A percentile compares a stretch with the other conserved stretches of the same genome.
phyloP scores from a whole-genome alignment of 306 rosid species.

The Sindora glabra region DNA sequence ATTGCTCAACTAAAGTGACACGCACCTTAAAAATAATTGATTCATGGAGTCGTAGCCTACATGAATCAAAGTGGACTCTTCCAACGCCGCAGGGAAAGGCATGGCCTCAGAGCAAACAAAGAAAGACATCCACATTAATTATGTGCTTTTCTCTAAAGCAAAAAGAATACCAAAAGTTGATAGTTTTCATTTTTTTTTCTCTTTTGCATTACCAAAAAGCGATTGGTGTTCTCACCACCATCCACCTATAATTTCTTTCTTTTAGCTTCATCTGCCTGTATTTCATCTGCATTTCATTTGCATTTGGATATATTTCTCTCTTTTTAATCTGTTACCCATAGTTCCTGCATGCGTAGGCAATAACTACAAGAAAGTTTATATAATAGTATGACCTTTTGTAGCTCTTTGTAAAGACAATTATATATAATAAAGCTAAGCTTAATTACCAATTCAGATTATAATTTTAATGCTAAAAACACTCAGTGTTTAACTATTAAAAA shows the following conservation, averaged over 20 bases:
- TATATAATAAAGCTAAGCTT: too few relatives aligned
- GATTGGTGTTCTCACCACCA: constrained; percentile 11
- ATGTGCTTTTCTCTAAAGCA: constrained; percentile 29
- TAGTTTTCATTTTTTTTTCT: neutral
- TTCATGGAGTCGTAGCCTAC: neutral
- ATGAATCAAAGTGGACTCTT: constrained; percentile 3
- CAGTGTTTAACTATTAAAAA: too few relatives aligned
- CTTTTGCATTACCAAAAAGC: constrained; percentile 16
- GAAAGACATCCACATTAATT: constrained; percentile 8
- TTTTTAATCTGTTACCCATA: constrained; percentile 13
- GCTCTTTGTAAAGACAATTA: too few relatives aligned
- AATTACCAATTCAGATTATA: too few relatives aligned
- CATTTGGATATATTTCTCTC: constrained; percentile 7
- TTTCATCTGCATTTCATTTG: constrained; percentile 11
- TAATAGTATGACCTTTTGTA: too few relatives aligned
- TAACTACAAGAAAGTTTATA: too few relatives aligned
- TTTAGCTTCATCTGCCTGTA: neutral
- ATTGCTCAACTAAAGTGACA: constrained; percentile 17
- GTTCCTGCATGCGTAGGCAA: neutral
- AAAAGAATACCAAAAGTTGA: constrained; percentile 11
- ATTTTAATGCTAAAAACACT: too few relatives aligned
- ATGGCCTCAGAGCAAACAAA: constrained; percentile 24
- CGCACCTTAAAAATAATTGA: too few relatives aligned
- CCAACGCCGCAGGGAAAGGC: constrained; percentile 20
- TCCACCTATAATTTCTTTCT: constrained; percentile 10